Evolutionary conservation across 495 filamentous ascomycete genomes (phyloP), one percentile per base, ranked within the genome.

Genomic region (Xylaria venustula): DNA sequence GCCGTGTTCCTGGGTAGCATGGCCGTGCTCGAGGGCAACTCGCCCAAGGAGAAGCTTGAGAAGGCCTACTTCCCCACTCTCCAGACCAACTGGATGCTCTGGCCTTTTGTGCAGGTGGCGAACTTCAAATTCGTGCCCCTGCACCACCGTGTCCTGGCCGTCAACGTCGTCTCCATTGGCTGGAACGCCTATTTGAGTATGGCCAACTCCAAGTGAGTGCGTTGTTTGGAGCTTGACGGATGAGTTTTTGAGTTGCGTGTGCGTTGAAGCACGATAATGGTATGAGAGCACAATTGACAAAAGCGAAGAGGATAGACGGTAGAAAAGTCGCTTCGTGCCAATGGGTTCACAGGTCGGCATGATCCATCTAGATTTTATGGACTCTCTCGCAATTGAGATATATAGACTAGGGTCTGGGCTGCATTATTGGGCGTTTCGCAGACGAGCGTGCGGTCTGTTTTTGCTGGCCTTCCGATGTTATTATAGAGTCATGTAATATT

Each of bases 121-220:
- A 98, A 98, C 78, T 98, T 98, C 79, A 87, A 88, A 70, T 79
- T 95, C 45, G 89, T 98, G 54, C 94, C 94, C 14, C 74, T 97
- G 65, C 83, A 98, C 64, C 87, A 92, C 70, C 78, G 93, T 59
- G 83, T 98, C 32, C 73, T 98, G 65, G 85, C 96, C 45, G 94
- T 97, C 46, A 98, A 98, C 69, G 73, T 96, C 19, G 81, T 98
- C 44, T 79, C 64, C 45, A 73, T 81, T 85, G 93, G 92, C 61
- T 98, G 94, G 94, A 98, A 98, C 71, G 97, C 91, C 72, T 94
- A 97, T 73, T 74, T 98, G 51, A 97, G 92, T 75, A 64, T 71
- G 67, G 58, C 65, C 34, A 71, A 66, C 61, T 26, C 49, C n/a
- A 47, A 61, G 20, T 61, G 8, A 54, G 20, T 7, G 22, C 19